These are phyloP conservation scores for Chalciporus piperatus DNA, from an alignment of 768 basidiomycete genomes.

Conservation along the genomic window DNA sequence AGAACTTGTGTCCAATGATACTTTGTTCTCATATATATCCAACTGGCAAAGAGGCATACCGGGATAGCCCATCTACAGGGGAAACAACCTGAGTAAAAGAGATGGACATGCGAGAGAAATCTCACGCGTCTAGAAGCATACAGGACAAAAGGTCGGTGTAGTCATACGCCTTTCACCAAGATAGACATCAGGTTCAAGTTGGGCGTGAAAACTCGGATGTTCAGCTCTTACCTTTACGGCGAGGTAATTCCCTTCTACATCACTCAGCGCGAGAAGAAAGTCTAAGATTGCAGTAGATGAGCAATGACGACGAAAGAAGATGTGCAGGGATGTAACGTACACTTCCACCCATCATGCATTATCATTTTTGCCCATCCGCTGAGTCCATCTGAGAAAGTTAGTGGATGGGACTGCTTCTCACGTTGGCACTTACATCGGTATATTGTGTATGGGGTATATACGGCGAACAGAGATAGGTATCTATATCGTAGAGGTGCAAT, in stretches of 20 bases:
- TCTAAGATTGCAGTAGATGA: conserved; percentile 41
- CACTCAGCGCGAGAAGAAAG: conserved; percentile 72
- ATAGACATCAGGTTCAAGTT: not conserved
- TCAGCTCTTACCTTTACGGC: conserved; percentile 60
- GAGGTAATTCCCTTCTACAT: conserved; percentile 84
- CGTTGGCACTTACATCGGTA: conserved; percentile 61
- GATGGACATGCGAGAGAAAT: not conserved
- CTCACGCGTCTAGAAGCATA: conserved; percentile 87
- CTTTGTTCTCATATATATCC: conserved; percentile 72
- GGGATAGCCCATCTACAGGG: conserved; percentile 77
- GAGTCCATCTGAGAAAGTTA: conserved; percentile 58
- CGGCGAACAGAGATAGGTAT: conserved; percentile 66
- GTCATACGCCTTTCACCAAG: conserved; percentile 56
- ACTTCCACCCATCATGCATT: conserved; percentile 84
- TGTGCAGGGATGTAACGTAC: conserved; percentile 37
- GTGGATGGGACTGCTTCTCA: not conserved
- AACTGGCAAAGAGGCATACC: conserved; percentile 76
- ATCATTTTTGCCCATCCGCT: conserved; percentile 76
- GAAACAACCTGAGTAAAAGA: conserved; percentile 1
- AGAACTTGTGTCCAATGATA: conserved; percentile 84
- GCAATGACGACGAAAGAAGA: not conserved
- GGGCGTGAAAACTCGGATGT: not conserved
- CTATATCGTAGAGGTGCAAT: conserved; percentile 40
- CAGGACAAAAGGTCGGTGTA: conserved; percentile 86
- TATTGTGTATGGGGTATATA: conserved; percentile 89